Evolutionary conservation across 768 basidiomycete genomes (phyloP).

Genomic region (Leccinum incarnatum): DNA sequence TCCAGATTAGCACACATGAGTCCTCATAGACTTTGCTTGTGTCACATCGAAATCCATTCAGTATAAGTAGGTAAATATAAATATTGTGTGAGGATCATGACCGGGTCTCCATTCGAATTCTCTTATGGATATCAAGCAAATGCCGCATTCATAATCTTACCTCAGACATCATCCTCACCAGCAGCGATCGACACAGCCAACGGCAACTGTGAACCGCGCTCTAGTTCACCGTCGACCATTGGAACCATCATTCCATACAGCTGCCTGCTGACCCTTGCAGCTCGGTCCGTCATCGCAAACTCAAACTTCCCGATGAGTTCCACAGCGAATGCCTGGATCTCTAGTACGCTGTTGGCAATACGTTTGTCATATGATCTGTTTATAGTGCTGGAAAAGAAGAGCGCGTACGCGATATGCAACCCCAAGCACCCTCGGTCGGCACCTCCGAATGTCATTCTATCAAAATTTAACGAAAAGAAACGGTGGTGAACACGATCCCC

Average conservation of each 20-base stretch:
- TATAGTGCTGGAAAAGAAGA: background rate
- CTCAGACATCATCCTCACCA: background rate
- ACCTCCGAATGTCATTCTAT: slow-evolving; percentile 17
- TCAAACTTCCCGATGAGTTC: slow-evolving; percentile 45
- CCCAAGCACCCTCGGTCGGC: slow-evolving; percentile 29
- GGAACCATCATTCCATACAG: slow-evolving; percentile 31
- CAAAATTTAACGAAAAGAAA: background rate
- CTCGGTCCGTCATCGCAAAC: slow-evolving; percentile 29
- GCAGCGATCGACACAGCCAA: slow-evolving; percentile 4
- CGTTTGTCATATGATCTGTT: background rate
- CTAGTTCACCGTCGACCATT: slow-evolving; percentile 30
- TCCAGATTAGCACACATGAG: background rate
- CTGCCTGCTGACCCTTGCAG: slow-evolving; percentile 26
- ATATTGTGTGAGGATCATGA: too few relatives aligned
- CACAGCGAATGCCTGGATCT: too few relatives aligned
- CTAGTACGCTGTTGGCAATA: too few relatives aligned
- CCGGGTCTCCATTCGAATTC: too few relatives aligned
- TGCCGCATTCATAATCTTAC: background rate
- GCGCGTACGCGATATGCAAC: background rate
- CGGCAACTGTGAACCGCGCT: slow-evolving; percentile 29
- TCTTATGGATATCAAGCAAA: too few relatives aligned
- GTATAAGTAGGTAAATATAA: background rate
- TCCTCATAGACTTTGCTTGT: background rate
- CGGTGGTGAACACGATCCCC: background rate
- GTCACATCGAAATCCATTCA: background rate